These are phyloP conservation scores for Atractiella rhizophila DNA, from an alignment of 768 basidiomycete species.

Conservation along the genomic window DNA sequence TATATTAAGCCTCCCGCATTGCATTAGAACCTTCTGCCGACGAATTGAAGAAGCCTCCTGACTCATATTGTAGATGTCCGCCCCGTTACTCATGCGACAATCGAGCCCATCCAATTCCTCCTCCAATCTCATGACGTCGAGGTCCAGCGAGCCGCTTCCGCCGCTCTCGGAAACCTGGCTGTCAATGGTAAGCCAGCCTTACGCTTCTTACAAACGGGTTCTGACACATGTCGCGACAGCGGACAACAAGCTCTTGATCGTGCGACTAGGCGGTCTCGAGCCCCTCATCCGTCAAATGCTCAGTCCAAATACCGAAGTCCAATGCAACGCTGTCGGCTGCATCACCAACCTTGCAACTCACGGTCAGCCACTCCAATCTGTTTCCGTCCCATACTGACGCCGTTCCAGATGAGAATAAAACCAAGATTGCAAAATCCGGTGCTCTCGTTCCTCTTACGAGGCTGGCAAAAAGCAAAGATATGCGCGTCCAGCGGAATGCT, in stretches of 20 bases:
- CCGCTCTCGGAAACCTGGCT: constrained; percentile 86
- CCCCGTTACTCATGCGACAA: constrained; percentile 80
- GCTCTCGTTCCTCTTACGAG: constrained; percentile 92
- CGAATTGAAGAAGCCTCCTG: too few species aligned
- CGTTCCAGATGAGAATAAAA: constrained; percentile 99
- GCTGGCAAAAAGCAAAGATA: constrained; percentile 88
- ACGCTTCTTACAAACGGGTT: background rate
- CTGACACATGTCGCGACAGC: constrained; percentile 27
- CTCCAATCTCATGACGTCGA: constrained; percentile 94
- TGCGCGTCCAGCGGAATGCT: constrained; percentile 96
- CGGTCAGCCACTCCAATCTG: constrained; percentile 30
- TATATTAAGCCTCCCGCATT: too few species aligned
- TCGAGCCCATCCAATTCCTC: constrained; percentile 93
- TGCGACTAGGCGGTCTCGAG: constrained; percentile 87
- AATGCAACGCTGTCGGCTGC: constrained; percentile 97
- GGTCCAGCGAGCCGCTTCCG: constrained; percentile 92
- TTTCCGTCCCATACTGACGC: background rate
- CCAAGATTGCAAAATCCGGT: constrained; percentile 96
- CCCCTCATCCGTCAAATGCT: constrained; percentile 98
- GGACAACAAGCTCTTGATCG: constrained; percentile 96
- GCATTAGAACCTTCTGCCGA: too few species aligned
- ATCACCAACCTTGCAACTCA: constrained; percentile 97
- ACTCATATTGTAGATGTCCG: constrained; percentile 77
- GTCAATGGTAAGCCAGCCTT: constrained; percentile 36
- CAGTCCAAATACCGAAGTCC: constrained; percentile 93